Evolutionary conservation across 176 grass and related monocot genomes (phyloP), one percentile per base, ranked within the genome.

Genomic region (Cenchrus purpureus): DNA sequence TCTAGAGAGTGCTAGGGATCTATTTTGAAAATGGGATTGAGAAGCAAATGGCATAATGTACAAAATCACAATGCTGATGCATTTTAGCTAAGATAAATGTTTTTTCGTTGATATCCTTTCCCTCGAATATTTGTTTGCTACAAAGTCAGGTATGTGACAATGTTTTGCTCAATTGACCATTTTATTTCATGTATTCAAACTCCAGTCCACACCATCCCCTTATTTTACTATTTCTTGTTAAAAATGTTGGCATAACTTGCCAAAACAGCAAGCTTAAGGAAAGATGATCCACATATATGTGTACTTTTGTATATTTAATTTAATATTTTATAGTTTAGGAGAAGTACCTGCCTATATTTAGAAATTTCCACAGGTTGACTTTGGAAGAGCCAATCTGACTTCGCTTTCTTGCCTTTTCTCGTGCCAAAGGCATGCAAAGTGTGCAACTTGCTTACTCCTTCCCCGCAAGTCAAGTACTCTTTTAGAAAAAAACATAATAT

Each of bases 281-380:
- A 56, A 54, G 29, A 28, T 22, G 17, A 10, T 12, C 11, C 49
- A 68, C 69, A 22, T 51, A 17, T 46, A 32, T 63, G 29, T 40
- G 42, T 61, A 62, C 25, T 71, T 48, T 29, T 72, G n/a, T 14
- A 46, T 82, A 20, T 37, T 83, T 40, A 12, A 74, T 37, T 4
- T 40, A 34, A 34, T 0, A 55, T 34, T 2, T 14, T 31, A 52
- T 25, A 22, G 44, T 51, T 64, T 80, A 42, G 48, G 16, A 80
- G n/a, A 80, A 68, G 25, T 73, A 50, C 1, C 5, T 63, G 16
- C 8, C 49, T 77, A 68, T 78, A 58, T 65, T 59, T 60, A 70
- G 74, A 78, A 34, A 54, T 46, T 70, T 71, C 25, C 2, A 51
- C 56, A 4, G 1, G 22, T 85, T 85, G 83, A 85, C 83, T 59